phyloP scores from a whole-genome alignment of 202 grass and related monocot genomes.

The Brachypodium distachyon region DNA sequence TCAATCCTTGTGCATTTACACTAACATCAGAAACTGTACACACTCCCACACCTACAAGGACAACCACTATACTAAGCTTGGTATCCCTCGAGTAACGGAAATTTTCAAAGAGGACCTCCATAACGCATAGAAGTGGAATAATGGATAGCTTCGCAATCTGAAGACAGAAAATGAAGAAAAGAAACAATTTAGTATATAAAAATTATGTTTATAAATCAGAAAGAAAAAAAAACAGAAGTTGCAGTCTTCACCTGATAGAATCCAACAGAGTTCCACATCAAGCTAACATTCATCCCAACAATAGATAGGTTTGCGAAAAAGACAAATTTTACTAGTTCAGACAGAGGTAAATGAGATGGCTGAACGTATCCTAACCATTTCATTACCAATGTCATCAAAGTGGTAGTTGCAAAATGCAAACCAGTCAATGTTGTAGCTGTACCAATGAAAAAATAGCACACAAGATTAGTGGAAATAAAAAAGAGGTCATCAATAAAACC shows the following conservation, averaged over 20 bases:
- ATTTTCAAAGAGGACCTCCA: constrained; percentile 56
- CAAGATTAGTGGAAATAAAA: neutral
- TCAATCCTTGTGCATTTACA: constrained; percentile 45
- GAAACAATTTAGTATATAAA: neutral
- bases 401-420: constrained; percentile 54
- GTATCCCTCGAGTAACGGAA: constrained; percentile 61
- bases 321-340: constrained; percentile 50
- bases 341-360: constrained; percentile 44
- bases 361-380: constrained; percentile 56
- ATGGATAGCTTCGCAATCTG: constrained; percentile 65
- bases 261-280: constrained; percentile 73
- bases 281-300: constrained; percentile 73
- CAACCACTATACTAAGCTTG: constrained; percentile 62
- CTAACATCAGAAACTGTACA: constrained; percentile 66
- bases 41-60: constrained; percentile 60
- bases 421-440: constrained; percentile 70
- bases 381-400: constrained; percentile 50
- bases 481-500: neutral
- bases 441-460: neutral
- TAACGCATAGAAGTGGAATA: constrained; percentile 55
- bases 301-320: constrained; percentile 63
- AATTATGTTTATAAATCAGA: neutral
- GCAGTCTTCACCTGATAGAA: constrained; percentile 54
- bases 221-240: neutral
- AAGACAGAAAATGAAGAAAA: neutral